phyloP scores from a whole-genome alignment of 2,329 filamentous ascomycete species.

The Fonsecaea nubica region DNA sequence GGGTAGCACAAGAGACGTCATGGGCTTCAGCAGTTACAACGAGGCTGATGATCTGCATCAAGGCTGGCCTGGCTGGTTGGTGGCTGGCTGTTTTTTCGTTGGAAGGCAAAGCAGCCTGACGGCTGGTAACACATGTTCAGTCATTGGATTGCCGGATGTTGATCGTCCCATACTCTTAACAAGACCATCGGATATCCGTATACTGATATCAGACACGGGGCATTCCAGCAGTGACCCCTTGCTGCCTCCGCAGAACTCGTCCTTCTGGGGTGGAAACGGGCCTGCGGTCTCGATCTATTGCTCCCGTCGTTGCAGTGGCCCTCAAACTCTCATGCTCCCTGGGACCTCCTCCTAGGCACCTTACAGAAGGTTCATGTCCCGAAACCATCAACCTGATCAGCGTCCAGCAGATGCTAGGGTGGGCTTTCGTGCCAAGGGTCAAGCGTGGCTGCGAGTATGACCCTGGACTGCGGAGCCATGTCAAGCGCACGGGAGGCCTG shows the following conservation, averaged over 20 bases:
- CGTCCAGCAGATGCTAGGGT: not conserved
- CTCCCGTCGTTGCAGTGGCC: not conserved
- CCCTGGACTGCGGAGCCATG: not conserved
- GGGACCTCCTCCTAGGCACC: not conserved
- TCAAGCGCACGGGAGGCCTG: not conserved
- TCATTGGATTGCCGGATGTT: not conserved
- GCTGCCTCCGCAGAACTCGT: not conserved
- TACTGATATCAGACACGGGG: not conserved
- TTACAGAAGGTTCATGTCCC: not conserved
- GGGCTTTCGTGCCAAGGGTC: not conserved
- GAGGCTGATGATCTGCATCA: slow-evolving; percentile 5
- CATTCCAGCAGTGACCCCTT: not conserved
- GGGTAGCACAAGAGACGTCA: not conserved
- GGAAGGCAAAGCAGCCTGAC: not conserved
- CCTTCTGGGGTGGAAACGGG: not conserved
- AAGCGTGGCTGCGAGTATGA: not conserved
- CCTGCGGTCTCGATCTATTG: not conserved
- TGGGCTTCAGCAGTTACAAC: not conserved
- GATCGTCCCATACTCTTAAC: not conserved
- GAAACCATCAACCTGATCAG: not conserved
- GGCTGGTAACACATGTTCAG: not conserved
- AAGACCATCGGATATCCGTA: not conserved
- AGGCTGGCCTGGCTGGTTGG: too few relatives aligned
- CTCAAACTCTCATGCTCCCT: not conserved
- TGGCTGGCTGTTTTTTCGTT: not conserved